Evolutionary conservation across 2,329 filamentous ascomycete genomes (phyloP).

Genomic region (Clonostachys sp.): DNA sequence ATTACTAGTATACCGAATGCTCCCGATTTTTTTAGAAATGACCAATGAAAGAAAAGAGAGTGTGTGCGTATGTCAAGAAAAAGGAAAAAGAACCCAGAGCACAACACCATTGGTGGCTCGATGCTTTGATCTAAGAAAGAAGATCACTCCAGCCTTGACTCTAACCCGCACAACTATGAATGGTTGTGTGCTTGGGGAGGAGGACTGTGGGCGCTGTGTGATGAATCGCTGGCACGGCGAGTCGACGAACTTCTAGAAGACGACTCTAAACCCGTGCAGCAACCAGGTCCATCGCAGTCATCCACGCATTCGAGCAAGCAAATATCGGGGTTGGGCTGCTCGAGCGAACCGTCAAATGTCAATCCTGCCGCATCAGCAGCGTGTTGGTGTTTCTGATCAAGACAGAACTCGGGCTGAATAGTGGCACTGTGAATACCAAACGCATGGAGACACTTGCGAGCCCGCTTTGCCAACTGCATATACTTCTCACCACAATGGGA

Average conservation of each 20-base stretch:
- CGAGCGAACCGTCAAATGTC: constrained; percentile 23
- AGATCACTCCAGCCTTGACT: neutral
- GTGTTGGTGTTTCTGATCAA: constrained; percentile 41
- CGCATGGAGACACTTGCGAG: constrained; percentile 84
- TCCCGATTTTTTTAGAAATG: too few relatives aligned
- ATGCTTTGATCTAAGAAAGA: too few relatives aligned
- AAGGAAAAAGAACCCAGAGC: too few relatives aligned
- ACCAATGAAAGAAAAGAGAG: too few relatives aligned
- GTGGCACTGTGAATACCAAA: constrained; percentile 97
- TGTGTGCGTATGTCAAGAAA: too few relatives aligned
- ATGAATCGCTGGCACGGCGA: constrained; percentile 21
- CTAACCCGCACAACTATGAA: neutral
- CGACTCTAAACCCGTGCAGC: constrained; percentile 20
- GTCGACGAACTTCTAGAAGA: constrained; percentile 26
- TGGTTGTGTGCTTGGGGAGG: constrained; percentile 17
- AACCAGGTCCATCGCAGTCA: constrained; percentile 24
- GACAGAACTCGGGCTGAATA: constrained; percentile 87
- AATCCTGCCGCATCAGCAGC: constrained; percentile 23
- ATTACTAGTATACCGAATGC: too few relatives aligned
- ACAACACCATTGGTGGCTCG: too few relatives aligned
- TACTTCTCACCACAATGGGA: constrained; percentile 75
- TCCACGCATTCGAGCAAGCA: constrained; percentile 45
- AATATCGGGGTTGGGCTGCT: constrained; percentile 19
- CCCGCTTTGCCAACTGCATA: constrained; percentile 82
- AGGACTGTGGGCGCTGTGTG: constrained; percentile 19